A percentile compares a stretch with the other conserved stretches of the same genome.
Evolutionary conservation across 306 rosid genomes (phyloP).

Genomic region (Prunus mira): DNA sequence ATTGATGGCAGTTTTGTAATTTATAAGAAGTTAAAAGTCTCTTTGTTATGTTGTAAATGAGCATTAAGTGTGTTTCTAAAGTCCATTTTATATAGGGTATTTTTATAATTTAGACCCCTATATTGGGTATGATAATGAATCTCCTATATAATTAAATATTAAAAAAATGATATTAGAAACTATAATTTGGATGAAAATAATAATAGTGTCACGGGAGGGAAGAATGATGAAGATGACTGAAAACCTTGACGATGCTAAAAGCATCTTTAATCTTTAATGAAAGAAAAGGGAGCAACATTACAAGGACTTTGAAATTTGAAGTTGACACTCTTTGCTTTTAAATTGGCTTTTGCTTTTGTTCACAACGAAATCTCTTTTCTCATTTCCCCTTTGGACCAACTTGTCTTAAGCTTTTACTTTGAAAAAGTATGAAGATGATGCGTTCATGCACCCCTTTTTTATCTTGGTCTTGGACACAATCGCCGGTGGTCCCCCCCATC

Average conservation of each 20-base stretch:
- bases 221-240: not conserved
- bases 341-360: constrained; percentile 34
- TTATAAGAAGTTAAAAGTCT: too few relatives aligned
- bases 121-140: too few relatives aligned
- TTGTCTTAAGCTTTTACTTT: constrained; percentile 36
- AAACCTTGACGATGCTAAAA: constrained; percentile 9
- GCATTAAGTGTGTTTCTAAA: too few relatives aligned
- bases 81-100: too few relatives aligned
- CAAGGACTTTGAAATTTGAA: constrained; percentile 4
- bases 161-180: too few relatives aligned
- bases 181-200: not conserved
- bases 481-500: constrained; percentile 28
- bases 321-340: constrained; percentile 20
- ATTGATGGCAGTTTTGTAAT: too few relatives aligned
- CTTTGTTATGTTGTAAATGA: too few relatives aligned
- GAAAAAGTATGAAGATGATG: constrained; percentile 40
- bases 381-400: constrained; percentile 36
- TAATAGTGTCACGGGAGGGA: not conserved
- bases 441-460: constrained; percentile 10
- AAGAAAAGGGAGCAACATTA: constrained; percentile 11
- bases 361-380: constrained; percentile 22
- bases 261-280: not conserved
- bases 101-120: too few relatives aligned
- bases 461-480: not conserved
- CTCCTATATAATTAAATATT: too few relatives aligned